Percentiles rank a stretch among this genome's conserved stretches.
phyloP scores from a whole-genome alignment of 140 eudicot species.

The Oenanthe javanica region DNA sequence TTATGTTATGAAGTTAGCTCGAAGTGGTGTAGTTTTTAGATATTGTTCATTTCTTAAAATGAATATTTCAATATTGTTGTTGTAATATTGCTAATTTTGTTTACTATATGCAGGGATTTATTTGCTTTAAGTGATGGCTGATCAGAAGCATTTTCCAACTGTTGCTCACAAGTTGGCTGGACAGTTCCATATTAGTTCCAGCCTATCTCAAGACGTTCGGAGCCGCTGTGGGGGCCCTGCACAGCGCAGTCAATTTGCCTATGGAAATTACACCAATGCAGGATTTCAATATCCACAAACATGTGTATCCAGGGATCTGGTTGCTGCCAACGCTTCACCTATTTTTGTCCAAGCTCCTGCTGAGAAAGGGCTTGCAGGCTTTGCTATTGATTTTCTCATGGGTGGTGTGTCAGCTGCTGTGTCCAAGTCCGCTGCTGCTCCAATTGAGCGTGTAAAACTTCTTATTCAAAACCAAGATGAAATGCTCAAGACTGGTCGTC shows the following conservation, averaged over 20 bases:
- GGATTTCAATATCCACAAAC: not conserved
- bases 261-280: slow-evolving; percentile 6
- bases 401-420: slow-evolving; percentile 11
- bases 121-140: slow-evolving; percentile 8
- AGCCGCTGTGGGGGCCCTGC: slow-evolving; percentile 9
- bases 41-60: too few species aligned
- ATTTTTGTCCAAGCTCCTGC: slow-evolving; percentile 10
- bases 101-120: not conserved
- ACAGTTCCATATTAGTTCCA: slow-evolving; percentile 6
- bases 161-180: slow-evolving; percentile 4
- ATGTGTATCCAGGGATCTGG: not conserved
- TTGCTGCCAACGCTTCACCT: slow-evolving; percentile 6
- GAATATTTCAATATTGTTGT: not conserved
- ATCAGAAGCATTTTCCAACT: slow-evolving; percentile 5
- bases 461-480: slow-evolving; percentile 31
- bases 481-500: slow-evolving; percentile 29
- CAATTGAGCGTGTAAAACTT: slow-evolving; percentile 25
- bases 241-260: not conserved
- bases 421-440: slow-evolving; percentile 13
- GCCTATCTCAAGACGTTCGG: slow-evolving; percentile 1
- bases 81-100: not conserved
- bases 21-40: too few species aligned
- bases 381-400: slow-evolving; percentile 12
- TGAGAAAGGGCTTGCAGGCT: slow-evolving; percentile 1
- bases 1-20: too few species aligned